Conservation (phyloP, 208 protist genomes). For the Trypanosoma theileri region DNA sequence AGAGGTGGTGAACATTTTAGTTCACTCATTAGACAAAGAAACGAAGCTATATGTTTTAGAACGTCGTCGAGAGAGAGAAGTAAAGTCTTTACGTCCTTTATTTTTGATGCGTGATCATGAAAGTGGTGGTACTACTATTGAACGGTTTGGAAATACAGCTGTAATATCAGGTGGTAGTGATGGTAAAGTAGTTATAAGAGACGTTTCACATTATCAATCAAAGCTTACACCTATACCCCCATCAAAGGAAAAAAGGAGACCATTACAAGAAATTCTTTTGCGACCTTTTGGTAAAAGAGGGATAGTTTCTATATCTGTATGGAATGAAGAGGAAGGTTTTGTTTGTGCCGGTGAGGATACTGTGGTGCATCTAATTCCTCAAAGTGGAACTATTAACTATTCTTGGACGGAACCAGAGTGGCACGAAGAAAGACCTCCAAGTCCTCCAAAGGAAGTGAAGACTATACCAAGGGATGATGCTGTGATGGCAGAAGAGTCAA, state of each 20-base stretch:
- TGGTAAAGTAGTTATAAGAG: slow-evolving; percentile 58
- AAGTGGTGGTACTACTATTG: slow-evolving; percentile 55
- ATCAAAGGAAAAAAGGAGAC: slow-evolving; percentile 78
- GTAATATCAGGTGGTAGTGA: slow-evolving; percentile 68
- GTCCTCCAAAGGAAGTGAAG: slow-evolving; percentile 1
- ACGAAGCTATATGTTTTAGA: slow-evolving; percentile 84
- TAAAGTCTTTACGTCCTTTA: slow-evolving; percentile 55
- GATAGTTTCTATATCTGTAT: slow-evolving; percentile 39
- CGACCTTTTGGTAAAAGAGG: slow-evolving; percentile 58
- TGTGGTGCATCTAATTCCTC: slow-evolving; percentile 25
- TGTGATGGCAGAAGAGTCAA: slow-evolving; percentile 12
- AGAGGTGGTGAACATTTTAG: slow-evolving; percentile 66
- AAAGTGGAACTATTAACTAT: neutral
- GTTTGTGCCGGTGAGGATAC: slow-evolving; percentile 34
- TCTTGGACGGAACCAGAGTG: slow-evolving; percentile 52
- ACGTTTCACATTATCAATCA: slow-evolving; percentile 65
- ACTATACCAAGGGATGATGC: neutral
- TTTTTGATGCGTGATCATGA: slow-evolving; percentile 79
- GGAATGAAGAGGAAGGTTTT: slow-evolving; percentile 23
- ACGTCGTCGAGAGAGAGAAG: slow-evolving; percentile 54
- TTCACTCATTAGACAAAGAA: slow-evolving; percentile 80
- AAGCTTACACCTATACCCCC: slow-evolving; percentile 64
- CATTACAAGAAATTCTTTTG: slow-evolving; percentile 33
- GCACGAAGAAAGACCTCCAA: slow-evolving; percentile 13
- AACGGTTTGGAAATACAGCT: slow-evolving; percentile 33